Evolutionary conservation across 1,139 yeast species (phyloP), one percentile per base, ranked within the genome.

Genomic region (Candida sp.): DNA sequence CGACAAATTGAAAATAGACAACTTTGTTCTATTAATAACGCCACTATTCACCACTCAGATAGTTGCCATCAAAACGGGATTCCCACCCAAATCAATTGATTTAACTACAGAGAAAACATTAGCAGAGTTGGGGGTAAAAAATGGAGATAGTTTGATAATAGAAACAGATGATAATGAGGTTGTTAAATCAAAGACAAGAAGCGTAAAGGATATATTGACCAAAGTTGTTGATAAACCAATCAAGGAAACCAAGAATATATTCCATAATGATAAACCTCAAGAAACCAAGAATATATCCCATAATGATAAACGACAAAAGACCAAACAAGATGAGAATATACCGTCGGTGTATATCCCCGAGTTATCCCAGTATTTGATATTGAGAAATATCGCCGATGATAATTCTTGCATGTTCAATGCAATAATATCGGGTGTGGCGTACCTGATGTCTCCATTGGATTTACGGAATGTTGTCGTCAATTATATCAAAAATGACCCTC

Each of bases 321-420:
- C 42, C n/a, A 46, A 46, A 7, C 36, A 41, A 40, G 38, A 29
- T 25, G 45, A 45, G 21, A 64, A 62, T 9, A 66, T 67, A 2
- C 71, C 75, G 1, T 47, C 63, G 6, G 63, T 59, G 1, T 54
- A 49, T 41, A 53, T 67, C 11, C 51, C 49, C 2, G 54, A 54
- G 8, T 34, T 54, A 22, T 50, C 55, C 23, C 51, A 57, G 40
- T 64, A 63, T 46, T 54, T 81, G 22, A 67, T 75, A 9, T 68
- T 85, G 12, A 73, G 89, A 33, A 77, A 79, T 43, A 81, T 85
- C 47, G 86, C 87, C 1, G 91, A 87, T 55, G 95, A 87, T 59
- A 87, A 87, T 57, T 84, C 95, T 7, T 87, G 96, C 57, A 66
- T 87, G 52, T 87, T 87, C 64, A 81, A 86, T 50, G 77, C 95